Percentiles rank a stretch among this genome's conserved stretches.
Conservation (phyloP, 2,329 filamentous ascomycete genomes). For the Aureobasidium sp. region DNA sequence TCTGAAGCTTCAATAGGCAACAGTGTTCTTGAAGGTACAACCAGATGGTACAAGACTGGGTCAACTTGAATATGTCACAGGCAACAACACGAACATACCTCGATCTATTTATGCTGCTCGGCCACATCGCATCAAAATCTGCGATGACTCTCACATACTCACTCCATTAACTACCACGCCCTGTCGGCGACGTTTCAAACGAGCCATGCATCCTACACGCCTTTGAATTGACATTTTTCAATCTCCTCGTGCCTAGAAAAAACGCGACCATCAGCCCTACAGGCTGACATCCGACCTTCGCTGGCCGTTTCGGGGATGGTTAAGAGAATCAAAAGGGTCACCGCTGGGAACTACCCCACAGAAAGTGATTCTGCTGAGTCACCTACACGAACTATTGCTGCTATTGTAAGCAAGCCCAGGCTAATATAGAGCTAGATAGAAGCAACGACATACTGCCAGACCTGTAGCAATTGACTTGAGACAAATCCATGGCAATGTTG, state of each 20-base stretch:
- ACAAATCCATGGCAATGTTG: no score
- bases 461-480: no score
- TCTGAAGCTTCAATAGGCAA: background rate
- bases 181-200: background rate
- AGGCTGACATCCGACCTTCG: background rate
- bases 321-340: background rate
- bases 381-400: background rate
- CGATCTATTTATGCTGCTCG: background rate
- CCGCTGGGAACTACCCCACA: background rate
- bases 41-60: background rate
- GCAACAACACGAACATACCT: background rate
- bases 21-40: background rate
- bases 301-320: background rate
- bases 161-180: background rate
- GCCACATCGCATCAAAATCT: background rate
- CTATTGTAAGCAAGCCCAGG: background rate
- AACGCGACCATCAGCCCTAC: conserved; percentile 4
- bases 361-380: background rate
- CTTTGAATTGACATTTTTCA: background rate
- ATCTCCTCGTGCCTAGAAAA: background rate
- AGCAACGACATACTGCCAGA: background rate
- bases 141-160: background rate
- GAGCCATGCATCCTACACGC: background rate
- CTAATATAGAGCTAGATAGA: background rate
- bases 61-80: background rate